A percentile compares a stretch with the other conserved stretches of the same genome.
phyloP scores from a whole-genome alignment of 768 basidiomycete genomes.

The Amanita pallidorosea region DNA sequence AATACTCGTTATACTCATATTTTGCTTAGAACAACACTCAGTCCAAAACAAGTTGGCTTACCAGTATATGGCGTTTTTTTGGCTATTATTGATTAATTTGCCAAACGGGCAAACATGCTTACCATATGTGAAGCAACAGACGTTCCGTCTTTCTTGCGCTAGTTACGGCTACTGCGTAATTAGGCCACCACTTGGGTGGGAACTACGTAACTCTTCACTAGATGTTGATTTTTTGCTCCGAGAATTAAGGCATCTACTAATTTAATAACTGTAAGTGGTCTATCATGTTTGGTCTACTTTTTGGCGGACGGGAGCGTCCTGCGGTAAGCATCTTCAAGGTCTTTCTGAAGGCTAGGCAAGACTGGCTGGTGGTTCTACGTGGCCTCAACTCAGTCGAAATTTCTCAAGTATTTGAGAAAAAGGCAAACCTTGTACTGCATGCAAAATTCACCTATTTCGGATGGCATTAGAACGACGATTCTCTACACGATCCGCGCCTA shows the following conservation, averaged over 20 bases:
- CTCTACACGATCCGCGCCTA: constrained; percentile 5
- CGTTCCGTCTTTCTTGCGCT: too few species aligned
- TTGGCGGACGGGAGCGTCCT: constrained; percentile 63
- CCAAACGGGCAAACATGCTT: too few species aligned
- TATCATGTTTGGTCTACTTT: constrained; percentile 38
- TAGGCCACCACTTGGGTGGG: too few species aligned
- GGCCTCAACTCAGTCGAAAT: not conserved
- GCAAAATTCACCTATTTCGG: constrained; percentile 53
- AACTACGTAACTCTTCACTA: too few species aligned
- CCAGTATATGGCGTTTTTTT: not conserved
- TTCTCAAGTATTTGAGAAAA: not conserved
- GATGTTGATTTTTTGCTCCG: not conserved
- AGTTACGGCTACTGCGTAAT: too few species aligned
- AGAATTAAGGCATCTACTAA: not conserved
- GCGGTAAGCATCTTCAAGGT: constrained; percentile 78
- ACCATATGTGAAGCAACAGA: too few species aligned
- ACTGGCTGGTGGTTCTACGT: constrained; percentile 71
- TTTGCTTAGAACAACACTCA: not conserved
- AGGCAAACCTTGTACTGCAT: constrained; percentile 61
- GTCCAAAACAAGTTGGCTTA: not conserved
- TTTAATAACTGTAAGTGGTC: not conserved
- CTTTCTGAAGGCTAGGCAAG: constrained; percentile 76
- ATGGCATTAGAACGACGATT: not conserved
- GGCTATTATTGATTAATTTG: not conserved
- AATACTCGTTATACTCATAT: not conserved